phyloP scores from a whole-genome alignment of 202 grass and related monocot genomes.

The Zoysia matrella region DNA sequence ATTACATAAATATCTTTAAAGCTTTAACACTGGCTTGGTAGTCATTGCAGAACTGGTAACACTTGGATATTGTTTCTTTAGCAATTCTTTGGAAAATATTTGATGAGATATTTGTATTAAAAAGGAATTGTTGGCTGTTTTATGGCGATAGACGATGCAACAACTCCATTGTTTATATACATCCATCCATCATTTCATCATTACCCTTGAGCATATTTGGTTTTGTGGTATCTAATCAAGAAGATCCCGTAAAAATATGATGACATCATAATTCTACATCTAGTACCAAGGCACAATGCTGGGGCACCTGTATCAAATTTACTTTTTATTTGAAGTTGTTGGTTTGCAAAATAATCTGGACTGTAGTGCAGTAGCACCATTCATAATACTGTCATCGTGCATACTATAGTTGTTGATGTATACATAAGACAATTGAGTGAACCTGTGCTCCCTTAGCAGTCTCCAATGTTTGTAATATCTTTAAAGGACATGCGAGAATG shows the following conservation, averaged over 20 bases:
- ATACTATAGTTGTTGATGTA: slow-evolving; percentile 14
- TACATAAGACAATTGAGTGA: slow-evolving; percentile 14
- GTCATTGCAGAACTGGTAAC: slow-evolving; percentile 2
- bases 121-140: too few relatives aligned
- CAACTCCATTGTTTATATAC: too few relatives aligned
- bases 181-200: too few relatives aligned
- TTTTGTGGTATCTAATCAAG: too few relatives aligned
- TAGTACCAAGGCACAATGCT: background rate
- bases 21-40: slow-evolving; percentile 19
- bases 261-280: slow-evolving; percentile 3
- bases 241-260: background rate
- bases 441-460: slow-evolving; percentile 13
- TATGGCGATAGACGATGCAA: too few relatives aligned
- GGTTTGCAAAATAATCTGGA: background rate
- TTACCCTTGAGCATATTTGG: background rate
- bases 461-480: background rate
- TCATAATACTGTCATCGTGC: background rate
- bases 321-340: background rate
- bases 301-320: background rate
- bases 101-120: too few relatives aligned
- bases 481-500: slow-evolving; percentile 1
- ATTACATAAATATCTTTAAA: slow-evolving; percentile 10
- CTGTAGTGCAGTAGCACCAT: background rate
- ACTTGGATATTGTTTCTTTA: slow-evolving; percentile 16
- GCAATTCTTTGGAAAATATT: too few relatives aligned